Evolutionary conservation across 495 filamentous ascomycete species (phyloP).

Genomic region (Apodospora peruviana): DNA sequence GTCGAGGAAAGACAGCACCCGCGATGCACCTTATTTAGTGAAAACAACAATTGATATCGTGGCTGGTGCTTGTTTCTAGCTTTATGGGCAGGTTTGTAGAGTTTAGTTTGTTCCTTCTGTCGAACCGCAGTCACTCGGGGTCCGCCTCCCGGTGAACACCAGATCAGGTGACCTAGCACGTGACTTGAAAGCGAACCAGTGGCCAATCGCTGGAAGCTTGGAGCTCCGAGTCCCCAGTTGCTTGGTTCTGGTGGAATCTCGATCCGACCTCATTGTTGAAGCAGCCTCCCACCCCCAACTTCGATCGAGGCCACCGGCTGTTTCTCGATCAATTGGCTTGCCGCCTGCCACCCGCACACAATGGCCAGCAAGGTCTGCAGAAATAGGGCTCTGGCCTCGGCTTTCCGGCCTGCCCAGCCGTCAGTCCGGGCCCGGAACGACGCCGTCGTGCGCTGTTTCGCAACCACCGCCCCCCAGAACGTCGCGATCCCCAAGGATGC

Average conservation of each 20-base stretch:
- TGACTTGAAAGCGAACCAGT: constrained; percentile 1
- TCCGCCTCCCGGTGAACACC: too few species aligned
- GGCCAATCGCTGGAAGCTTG: too few species aligned
- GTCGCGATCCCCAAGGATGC: constrained; percentile 52
- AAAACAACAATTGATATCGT: too few species aligned
- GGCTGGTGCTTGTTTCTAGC: too few species aligned
- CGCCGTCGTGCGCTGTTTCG: constrained; percentile 45
- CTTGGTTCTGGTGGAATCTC: background rate
- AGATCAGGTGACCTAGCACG: constrained; percentile 8
- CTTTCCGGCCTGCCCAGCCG: constrained; percentile 49
- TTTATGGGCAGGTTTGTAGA: too few species aligned
- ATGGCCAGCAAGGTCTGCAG: constrained; percentile 65
- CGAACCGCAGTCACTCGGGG: too few species aligned
- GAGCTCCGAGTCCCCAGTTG: background rate
- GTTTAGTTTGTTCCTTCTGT: too few species aligned
- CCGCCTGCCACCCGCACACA: constrained; percentile 35
- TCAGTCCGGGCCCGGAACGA: constrained; percentile 22
- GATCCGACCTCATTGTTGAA: background rate
- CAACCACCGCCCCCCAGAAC: constrained; percentile 37
- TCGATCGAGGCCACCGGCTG: constrained; percentile 20
- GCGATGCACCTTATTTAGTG: too few species aligned
- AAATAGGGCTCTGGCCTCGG: constrained; percentile 56
- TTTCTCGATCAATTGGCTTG: constrained; percentile 38
- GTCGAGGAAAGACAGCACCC: too few species aligned
- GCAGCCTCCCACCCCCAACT: constrained; percentile 6